phyloP scores from a whole-genome alignment of 2,329 filamentous ascomycete genomes.

The Colletotrichum limetticola region DNA sequence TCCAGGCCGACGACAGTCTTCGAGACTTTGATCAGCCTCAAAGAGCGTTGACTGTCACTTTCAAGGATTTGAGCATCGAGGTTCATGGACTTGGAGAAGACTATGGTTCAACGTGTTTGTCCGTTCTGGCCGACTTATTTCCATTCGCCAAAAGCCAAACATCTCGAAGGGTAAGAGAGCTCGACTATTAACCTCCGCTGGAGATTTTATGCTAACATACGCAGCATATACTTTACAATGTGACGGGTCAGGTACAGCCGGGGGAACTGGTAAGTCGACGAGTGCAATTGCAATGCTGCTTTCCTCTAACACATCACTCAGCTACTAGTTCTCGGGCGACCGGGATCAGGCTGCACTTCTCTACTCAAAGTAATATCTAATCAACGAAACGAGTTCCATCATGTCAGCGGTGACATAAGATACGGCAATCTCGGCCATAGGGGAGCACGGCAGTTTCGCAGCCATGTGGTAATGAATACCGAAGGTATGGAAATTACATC shows the following conservation, averaged over 20 bases:
- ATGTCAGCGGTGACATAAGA: constrained; percentile 40
- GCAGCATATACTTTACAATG: neutral
- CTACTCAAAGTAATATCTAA: constrained; percentile 45
- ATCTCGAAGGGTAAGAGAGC: neutral
- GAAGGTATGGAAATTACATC: constrained; percentile 34
- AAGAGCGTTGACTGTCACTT: neutral
- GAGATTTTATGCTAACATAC: neutral
- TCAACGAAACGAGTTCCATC: constrained; percentile 41
- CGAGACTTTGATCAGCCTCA: neutral
- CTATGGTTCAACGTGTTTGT: neutral
- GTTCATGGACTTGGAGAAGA: neutral
- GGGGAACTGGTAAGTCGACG: neutral
- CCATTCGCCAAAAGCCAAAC: neutral
- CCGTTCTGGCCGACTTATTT: neutral
- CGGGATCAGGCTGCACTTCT: constrained; percentile 46
- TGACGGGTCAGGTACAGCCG: neutral
- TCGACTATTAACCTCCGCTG: neutral
- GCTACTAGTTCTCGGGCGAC: constrained; percentile 46
- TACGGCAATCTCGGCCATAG: constrained; percentile 42
- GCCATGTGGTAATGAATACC: constrained; percentile 46
- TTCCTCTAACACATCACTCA: neutral
- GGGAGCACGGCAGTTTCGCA: constrained; percentile 39
- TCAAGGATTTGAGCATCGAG: neutral
- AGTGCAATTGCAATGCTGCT: neutral
- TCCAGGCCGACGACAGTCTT: neutral